These are phyloP conservation scores for Bacidia rubella DNA, from an alignment of 495 filamentous ascomycete species.

Conservation along the genomic window DNA sequence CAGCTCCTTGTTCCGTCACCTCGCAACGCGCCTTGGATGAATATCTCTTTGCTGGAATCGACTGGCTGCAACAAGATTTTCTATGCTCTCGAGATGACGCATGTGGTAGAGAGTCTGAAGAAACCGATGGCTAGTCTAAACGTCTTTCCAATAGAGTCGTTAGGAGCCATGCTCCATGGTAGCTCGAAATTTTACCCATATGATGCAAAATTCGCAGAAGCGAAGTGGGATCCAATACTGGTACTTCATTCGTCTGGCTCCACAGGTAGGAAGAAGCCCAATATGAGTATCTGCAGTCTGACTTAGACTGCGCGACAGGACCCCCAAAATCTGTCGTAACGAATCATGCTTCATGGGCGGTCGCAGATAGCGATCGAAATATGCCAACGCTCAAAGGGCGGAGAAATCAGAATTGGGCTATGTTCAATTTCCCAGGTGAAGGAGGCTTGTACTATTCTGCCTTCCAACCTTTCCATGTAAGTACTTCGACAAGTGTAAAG, in stretches of 20 bases:
- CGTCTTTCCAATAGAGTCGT: background rate
- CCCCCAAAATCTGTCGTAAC: conserved; percentile 20
- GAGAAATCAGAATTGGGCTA: conserved; percentile 15
- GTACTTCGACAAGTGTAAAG: background rate
- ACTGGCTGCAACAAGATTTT: conserved; percentile 17
- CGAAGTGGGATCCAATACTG: conserved; percentile 14
- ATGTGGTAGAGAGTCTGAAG: background rate
- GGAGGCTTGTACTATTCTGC: conserved; percentile 16
- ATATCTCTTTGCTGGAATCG: conserved; percentile 14
- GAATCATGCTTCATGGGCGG: conserved; percentile 20
- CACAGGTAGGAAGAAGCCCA: conserved; percentile 7
- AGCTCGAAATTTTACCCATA: conserved; percentile 8
- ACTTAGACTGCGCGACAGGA: conserved; percentile 4
- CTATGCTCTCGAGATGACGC: conserved; percentile 7
- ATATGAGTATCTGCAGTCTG: background rate
- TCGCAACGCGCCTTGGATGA: conserved; percentile 12
- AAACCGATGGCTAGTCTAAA: background rate
- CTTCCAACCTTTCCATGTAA: conserved; percentile 23
- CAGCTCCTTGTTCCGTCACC: conserved; percentile 18
- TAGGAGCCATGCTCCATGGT: conserved; percentile 10
- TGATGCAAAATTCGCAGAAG: conserved; percentile 5
- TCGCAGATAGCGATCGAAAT: conserved; percentile 22
- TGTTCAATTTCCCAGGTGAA: conserved; percentile 18
- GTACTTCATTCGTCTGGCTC: conserved; percentile 19
- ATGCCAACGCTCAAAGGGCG: conserved; percentile 18